Conservation (phyloP, 192 early-diverging fungal genomes). For the Geranomyces variabilis region DNA sequence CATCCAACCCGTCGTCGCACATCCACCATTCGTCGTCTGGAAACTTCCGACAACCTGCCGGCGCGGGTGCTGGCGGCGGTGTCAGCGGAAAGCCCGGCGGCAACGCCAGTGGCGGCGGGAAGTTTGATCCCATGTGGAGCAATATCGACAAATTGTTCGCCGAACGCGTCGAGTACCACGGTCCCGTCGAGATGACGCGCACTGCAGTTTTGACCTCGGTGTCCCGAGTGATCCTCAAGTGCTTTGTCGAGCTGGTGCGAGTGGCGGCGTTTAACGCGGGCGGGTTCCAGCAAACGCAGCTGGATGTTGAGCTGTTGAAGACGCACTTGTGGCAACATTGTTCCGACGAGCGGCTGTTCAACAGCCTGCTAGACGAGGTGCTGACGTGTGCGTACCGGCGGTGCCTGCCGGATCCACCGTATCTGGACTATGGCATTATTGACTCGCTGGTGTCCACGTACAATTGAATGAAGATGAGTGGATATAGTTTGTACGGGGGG, state of each 20-base stretch:
- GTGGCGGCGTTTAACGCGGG: slow-evolving; percentile 50
- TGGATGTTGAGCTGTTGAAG: slow-evolving; percentile 64
- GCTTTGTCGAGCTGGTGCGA: slow-evolving; percentile 59
- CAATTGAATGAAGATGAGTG: slow-evolving; percentile 2
- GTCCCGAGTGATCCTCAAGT: slow-evolving; percentile 64
- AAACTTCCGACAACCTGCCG: neutral
- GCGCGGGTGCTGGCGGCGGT: slow-evolving; percentile 18
- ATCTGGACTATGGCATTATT: slow-evolving; percentile 37
- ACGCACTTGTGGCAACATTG: slow-evolving; percentile 33
- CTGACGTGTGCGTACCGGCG: slow-evolving; percentile 53
- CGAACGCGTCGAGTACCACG: slow-evolving; percentile 68
- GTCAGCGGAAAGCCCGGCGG: slow-evolving; percentile 38
- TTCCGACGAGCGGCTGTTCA: slow-evolving; percentile 47
- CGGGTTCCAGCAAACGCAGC: slow-evolving; percentile 68
- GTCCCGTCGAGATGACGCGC: slow-evolving; percentile 57
- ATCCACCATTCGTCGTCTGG: neutral
- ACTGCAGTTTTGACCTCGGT: slow-evolving; percentile 55
- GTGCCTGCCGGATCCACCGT: slow-evolving; percentile 47
- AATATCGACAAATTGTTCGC: slow-evolving; percentile 74
- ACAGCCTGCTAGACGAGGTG: slow-evolving; percentile 54
- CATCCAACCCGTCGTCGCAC: neutral
- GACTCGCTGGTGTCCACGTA: neutral
- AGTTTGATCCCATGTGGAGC: slow-evolving; percentile 57
- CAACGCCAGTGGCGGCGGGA: slow-evolving; percentile 30
- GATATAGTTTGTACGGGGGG: no score